Base-by-base conservation (phyloP, 768 basidiomycete species). In the Kwoniella botswanensis region DNA sequence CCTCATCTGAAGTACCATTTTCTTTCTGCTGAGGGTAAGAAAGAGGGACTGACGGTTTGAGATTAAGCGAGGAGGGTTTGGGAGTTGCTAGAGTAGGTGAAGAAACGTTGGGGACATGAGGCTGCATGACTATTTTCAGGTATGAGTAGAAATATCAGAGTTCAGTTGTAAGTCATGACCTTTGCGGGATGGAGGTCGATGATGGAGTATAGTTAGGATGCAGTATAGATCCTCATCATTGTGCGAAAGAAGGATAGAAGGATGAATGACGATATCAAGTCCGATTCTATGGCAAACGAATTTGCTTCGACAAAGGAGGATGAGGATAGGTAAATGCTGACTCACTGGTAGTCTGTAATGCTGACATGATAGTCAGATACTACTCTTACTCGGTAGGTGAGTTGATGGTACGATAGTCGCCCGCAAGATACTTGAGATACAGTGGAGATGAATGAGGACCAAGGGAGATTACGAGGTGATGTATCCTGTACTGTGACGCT, bases 51-150 rank as follows among this genome's bases (percentile, higher is more conserved):
- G 56, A 62, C 2, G 67, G 61, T 55, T 41, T 61, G 18, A 70
- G 55, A 13, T 56, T 60, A 22, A 70, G 17, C 3, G 68, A 61
- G 50, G 52, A 53, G 15, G 68, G 68, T 43, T 42, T 53, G 7
- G 68, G 68, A 22, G 68, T 70, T 9, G 68, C 63, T 18, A 70
- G 43, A 2, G 62, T 70, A 12, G 68, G 68, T 18, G 68, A 70
- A 18, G 68, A 41, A 1, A 65, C 53, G 24, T 60, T 64, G 10
- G 63, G 68, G 15, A 63, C 63, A 17, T 61, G 59, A 42, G 68
- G 68, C 22, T 61, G 59, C 62, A 70, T 70, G 9, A 65, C 68
- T 70, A 50, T 26, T 7, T 35, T 35, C 35, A 35, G 35, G 22
- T 13, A 58, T 24, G 43, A 29, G 35, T 35, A 57, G 52, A 42